Percentiles rank a stretch among this genome's conserved stretches.
Conservation (phyloP, 768 basidiomycete genomes). For the Cyathus striatus region DNA sequence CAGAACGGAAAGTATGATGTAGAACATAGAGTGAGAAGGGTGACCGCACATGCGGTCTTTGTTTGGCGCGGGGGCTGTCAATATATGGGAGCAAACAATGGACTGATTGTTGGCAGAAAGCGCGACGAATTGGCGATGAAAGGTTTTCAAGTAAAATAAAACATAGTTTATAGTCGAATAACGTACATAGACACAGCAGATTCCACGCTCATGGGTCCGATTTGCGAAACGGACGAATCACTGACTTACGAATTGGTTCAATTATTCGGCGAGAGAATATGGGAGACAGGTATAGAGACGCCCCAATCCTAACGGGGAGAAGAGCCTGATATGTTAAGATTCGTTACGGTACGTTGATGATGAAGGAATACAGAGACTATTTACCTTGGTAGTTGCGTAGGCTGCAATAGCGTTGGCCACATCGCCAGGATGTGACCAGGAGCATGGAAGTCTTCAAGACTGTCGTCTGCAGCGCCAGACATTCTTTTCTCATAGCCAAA, state of each 20-base stretch:
- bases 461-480: constrained; percentile 13
- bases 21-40: neutral
- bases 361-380: constrained; percentile 7
- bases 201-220: constrained; percentile 1
- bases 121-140: too few relatives aligned
- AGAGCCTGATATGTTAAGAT: constrained; percentile 45
- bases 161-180: too few relatives aligned
- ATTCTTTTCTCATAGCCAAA: constrained; percentile 68
- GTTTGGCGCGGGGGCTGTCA: neutral
- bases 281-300: constrained; percentile 47
- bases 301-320: constrained; percentile 65
- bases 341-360: neutral
- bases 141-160: too few relatives aligned
- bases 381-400: constrained; percentile 75
- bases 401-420: constrained; percentile 81
- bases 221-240: constrained; percentile 26
- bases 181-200: too few relatives aligned
- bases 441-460: constrained; percentile 15
- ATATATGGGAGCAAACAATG: too few relatives aligned
- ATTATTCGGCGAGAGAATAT: neutral
- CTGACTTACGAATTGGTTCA: constrained; percentile 39
- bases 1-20: constrained; percentile 1
- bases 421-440: constrained; percentile 55
- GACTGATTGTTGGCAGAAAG: too few relatives aligned
- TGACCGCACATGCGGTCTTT: neutral